phyloP scores from a whole-genome alignment of 768 basidiomycete species.

The Boletus vermiculosoides region DNA sequence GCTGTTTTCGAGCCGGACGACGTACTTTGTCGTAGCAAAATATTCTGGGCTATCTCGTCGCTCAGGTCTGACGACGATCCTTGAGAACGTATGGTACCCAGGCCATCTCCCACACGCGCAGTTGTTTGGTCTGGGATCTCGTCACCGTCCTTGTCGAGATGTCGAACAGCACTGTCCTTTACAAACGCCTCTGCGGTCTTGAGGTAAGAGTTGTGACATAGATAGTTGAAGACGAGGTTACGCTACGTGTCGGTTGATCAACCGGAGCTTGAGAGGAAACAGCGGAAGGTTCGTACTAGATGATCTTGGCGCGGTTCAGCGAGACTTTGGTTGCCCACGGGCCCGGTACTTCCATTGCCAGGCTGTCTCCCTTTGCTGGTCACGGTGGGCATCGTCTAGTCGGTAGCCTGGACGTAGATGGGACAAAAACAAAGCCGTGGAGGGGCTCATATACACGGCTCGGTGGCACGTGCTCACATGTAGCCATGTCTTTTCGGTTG shows the following conservation, averaged over 20 bases:
- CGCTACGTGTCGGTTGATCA: constrained; percentile 42
- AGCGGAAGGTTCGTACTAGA: constrained; percentile 36
- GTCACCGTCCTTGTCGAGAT: constrained; percentile 70
- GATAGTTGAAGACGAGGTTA: constrained; percentile 70
- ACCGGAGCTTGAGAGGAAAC: neutral
- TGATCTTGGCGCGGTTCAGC: constrained; percentile 42
- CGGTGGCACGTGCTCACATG: constrained; percentile 18
- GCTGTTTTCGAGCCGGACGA: neutral
- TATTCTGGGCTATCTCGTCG: constrained; percentile 42
- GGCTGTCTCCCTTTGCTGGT: constrained; percentile 19
- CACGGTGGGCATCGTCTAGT: constrained; percentile 19
- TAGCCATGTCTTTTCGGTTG: neutral
- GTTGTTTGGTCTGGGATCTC: constrained; percentile 41
- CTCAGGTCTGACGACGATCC: constrained; percentile 29
- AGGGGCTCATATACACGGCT: neutral
- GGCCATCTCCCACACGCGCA: constrained; percentile 11
- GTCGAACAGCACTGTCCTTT: constrained; percentile 57
- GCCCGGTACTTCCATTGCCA: constrained; percentile 2
- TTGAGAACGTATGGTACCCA: constrained; percentile 7
- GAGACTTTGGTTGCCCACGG: constrained; percentile 23
- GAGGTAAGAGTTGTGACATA: constrained; percentile 73
- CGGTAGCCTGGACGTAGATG: neutral
- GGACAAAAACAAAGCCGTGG: neutral
- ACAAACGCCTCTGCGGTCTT: constrained; percentile 68
- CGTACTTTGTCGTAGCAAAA: constrained; percentile 57